Evolutionary conservation across 768 basidiomycete species (phyloP), one percentile per base, ranked within the genome.

Genomic region (Lactarius hengduanensis): DNA sequence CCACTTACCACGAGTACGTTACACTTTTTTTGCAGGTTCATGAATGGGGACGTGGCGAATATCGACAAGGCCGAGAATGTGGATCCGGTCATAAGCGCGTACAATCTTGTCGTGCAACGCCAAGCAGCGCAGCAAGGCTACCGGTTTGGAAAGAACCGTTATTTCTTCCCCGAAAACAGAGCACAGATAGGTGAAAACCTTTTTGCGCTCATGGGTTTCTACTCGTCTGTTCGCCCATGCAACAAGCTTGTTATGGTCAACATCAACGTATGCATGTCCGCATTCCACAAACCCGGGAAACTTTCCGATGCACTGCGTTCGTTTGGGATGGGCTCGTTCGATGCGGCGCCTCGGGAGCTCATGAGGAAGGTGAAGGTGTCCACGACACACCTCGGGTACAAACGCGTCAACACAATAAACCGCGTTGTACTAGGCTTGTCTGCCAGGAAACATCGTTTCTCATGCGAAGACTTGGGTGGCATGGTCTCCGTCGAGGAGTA

Each of bases 61-160:
- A 80, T 83, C 50, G 79, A 80, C 43, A 62, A 56, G 34, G 45
- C 32, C 54, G 82, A 83, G 43, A 88, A 91, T 59, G 80, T 85
- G 2, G 74, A 79, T 61, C 88, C 89, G 0, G 69, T 85, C 18
- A 76, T 90, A 5, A 80, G 88, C 10, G 88, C 87, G 3, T 72
- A 90, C 57, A 90, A 91, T 71, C 76, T 91, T 28, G 78, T 90
- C 59, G 75, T 90, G 6, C 82, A 85, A 57, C 80, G 86, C 58
- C 79, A 83, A 69, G 82, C 87, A 16, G 80, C 81, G 70, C 77
- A 82, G 38, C 77, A 80, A 1, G 87, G 85, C 9, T 79, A 86
- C n/a, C 82, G 85, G 72, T 85, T 89, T 13, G 88, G 88, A 1
- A 78, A 83, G 61, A 87, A 87, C 67, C 81, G 85, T 15, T 90